Base-by-base conservation (phyloP, 164 flowering plant species). In the Magnolia sinica region DNA sequence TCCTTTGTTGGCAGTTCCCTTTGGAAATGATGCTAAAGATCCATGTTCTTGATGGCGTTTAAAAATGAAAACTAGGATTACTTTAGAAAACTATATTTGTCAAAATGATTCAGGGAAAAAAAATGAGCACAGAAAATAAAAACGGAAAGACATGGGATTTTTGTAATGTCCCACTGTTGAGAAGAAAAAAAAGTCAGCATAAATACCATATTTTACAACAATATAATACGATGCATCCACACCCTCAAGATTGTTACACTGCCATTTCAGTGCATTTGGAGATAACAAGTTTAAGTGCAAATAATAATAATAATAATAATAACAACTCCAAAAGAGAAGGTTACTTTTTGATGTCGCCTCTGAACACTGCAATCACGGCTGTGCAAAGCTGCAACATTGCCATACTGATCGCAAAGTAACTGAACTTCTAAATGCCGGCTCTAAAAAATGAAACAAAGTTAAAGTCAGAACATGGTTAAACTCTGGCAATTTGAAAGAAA, bases 361-460 rank as follows among this genome's bases (percentile, higher is more conserved):
- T 96, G 99, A 76, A 96, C 92, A 87, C 98, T 96, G 78, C 99
- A 96, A 82, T 96, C 99, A 83, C 99, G 97, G 74, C 99, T 96
- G 73, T 96, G 99, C 87, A 96, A 86, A 81, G 99, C 99, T 76
- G 98, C 98, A 80, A 93, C 99, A 84, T 94, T 96, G 66, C 98
- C 98, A 88, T 94, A 72, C 79, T 96, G 91, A 83, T 96, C 99
- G 81, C 99, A 96, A 1, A 96, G 91, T 78, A 96, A 83, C 86
- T 96, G 99, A 80, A 96, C 99, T 84, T 96, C 99, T 69, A 96
- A 86, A 87, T 96, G 99, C 14, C 99, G 98, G 74, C 99, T 96
- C 99, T 96, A 71, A 59, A 50, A 68, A 58, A 76, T 71, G 70
- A 63, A 55, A 27, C 73, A 79, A 70, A 81, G 23, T 6, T 18